phyloP scores from a whole-genome alignment of 495 filamentous ascomycete species.

The Talaromyces trachyspermus region DNA sequence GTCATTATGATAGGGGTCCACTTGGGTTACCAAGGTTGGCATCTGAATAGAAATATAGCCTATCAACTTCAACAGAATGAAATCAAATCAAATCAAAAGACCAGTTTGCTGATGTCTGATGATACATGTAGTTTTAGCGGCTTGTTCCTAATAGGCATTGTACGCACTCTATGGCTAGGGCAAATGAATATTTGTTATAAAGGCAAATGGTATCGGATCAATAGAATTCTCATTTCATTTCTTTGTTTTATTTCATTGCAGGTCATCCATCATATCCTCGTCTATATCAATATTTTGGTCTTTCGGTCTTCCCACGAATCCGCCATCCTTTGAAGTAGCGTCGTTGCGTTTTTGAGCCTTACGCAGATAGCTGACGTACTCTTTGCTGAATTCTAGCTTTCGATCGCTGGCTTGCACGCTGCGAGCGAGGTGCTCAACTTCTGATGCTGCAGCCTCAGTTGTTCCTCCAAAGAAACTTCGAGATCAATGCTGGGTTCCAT shows the following conservation, averaged over 20 bases:
- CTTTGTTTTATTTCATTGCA: slow-evolving; percentile 15
- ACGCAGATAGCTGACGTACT: slow-evolving; percentile 46
- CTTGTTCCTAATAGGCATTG: no score
- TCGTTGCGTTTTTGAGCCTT: slow-evolving; percentile 37
- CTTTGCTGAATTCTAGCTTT: slow-evolving; percentile 50
- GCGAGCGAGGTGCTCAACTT: slow-evolving; percentile 30
- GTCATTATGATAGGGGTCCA: no score
- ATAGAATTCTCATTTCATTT: no score
- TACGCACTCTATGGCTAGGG: no score
- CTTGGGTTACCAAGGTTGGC: no score
- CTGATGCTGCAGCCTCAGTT: slow-evolving; percentile 26
- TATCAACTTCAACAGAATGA: no score
- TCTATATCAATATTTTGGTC: slow-evolving; percentile 43
- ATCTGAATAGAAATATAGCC: no score
- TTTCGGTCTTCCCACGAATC: slow-evolving; percentile 17
- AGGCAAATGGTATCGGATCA: neutral
- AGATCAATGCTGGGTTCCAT: slow-evolving; percentile 15
- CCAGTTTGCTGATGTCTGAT: no score
- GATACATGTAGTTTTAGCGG: no score
- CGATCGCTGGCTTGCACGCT: slow-evolving; percentile 45
- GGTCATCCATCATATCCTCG: slow-evolving; percentile 61
- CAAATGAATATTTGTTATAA: no score
- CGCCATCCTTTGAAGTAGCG: slow-evolving; percentile 21
- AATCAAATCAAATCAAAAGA: no score
- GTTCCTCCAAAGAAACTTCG: slow-evolving; percentile 38